These are phyloP conservation scores for Rhizopogon rudus DNA, from an alignment of 768 basidiomycete species.

Conservation along the genomic window DNA sequence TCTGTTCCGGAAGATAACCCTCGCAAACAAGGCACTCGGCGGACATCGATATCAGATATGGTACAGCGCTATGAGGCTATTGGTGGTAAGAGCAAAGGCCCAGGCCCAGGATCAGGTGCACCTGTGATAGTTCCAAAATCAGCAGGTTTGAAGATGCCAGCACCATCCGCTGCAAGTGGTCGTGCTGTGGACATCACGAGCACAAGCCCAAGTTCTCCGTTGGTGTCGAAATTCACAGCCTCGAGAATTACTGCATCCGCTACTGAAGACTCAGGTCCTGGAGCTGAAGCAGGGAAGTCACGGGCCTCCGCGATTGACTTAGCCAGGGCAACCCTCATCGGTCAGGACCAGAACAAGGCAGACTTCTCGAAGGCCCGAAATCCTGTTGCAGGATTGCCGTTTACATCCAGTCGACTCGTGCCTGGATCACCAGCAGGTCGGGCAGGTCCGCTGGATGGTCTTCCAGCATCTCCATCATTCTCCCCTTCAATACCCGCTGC, in stretches of 20 bases:
- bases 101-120: conserved; percentile 21
- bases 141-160: conserved; percentile 15
- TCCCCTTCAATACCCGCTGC: conserved; percentile 5
- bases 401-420: conserved; percentile 17
- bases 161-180: conserved; percentile 13
- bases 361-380: conserved; percentile 12
- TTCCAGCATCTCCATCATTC: conserved; percentile 10
- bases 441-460: conserved; percentile 19
- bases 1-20: conserved; percentile 44
- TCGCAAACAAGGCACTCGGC: conserved; percentile 36
- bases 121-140: conserved; percentile 30
- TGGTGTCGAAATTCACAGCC: conserved; percentile 16
- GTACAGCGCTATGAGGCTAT: conserved; percentile 80
- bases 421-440: conserved; percentile 10
- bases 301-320: conserved; percentile 10
- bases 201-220: conserved; percentile 17
- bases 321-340: conserved; percentile 10
- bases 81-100: conserved; percentile 31
- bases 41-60: conserved; percentile 84
- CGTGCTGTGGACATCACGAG: conserved; percentile 14
- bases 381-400: conserved; percentile 18
- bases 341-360: conserved; percentile 12
- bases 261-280: conserved; percentile 6
- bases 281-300: conserved; percentile 14
- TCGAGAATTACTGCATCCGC: conserved; percentile 12